phyloP scores from a whole-genome alignment of 768 basidiomycete species.

The Suillus occidentalis region DNA sequence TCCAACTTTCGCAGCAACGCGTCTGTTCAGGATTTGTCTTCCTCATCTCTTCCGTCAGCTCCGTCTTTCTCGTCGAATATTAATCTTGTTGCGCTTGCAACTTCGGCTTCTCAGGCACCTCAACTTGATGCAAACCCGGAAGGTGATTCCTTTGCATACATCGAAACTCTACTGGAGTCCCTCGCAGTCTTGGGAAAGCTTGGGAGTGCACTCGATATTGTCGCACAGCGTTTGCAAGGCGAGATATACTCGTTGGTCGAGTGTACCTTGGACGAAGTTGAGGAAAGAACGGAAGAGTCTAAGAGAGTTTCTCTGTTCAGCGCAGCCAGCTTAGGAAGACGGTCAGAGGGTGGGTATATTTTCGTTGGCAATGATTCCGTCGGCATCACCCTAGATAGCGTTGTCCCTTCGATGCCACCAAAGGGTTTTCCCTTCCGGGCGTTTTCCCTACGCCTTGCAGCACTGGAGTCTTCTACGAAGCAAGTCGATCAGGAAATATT shows the following conservation, averaged over 20 bases:
- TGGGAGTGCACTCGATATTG: slow-evolving; percentile 76
- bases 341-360: slow-evolving; percentile 55
- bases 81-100: slow-evolving; percentile 22
- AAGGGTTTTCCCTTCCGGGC: slow-evolving; percentile 39
- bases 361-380: slow-evolving; percentile 34
- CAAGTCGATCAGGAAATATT: slow-evolving; percentile 82
- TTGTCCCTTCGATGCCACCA: slow-evolving; percentile 28
- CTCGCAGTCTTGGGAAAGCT: slow-evolving; percentile 88
- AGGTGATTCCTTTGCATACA: slow-evolving; percentile 88
- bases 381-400: slow-evolving; percentile 16
- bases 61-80: slow-evolving; percentile 22
- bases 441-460: slow-evolving; percentile 62
- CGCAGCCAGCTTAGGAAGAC: slow-evolving; percentile 37
- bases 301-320: slow-evolving; percentile 46
- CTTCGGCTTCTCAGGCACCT: slow-evolving; percentile 23
- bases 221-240: slow-evolving; percentile 77
- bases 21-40: slow-evolving; percentile 21
- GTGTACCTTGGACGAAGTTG: slow-evolving; percentile 84
- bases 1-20: slow-evolving; percentile 28
- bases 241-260: slow-evolving; percentile 89
- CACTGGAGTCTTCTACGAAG: slow-evolving; percentile 71
- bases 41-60: slow-evolving; percentile 19
- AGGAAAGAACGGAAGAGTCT: slow-evolving; percentile 84
- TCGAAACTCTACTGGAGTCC: slow-evolving; percentile 92
- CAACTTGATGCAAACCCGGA: slow-evolving; percentile 67